These are phyloP conservation scores for Pochonia chlamydosporia DNA, from an alignment of 2,329 filamentous ascomycete genomes.

Conservation along the genomic window DNA sequence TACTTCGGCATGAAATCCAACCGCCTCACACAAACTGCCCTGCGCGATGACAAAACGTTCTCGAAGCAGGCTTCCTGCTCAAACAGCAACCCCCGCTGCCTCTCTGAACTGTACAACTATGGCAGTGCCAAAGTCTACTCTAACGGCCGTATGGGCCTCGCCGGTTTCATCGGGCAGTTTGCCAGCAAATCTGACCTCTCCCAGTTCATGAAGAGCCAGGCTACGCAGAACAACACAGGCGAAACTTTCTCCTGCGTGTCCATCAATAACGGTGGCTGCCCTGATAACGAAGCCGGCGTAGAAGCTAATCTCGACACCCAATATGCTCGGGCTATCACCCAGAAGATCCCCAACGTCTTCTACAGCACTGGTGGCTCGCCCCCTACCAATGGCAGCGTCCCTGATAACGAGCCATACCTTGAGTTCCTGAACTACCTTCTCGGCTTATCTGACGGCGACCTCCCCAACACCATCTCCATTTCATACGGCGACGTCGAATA, in stretches of 20 bases:
- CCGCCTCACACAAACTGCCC: neutral
- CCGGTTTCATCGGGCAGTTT: slow-evolving; percentile 4
- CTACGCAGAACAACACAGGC: slow-evolving; percentile 5
- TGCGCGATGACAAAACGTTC: neutral
- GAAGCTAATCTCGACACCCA: slow-evolving; percentile 8
- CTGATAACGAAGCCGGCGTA: neutral
- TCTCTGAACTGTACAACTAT: slow-evolving; percentile 6
- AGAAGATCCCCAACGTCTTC: slow-evolving; percentile 4
- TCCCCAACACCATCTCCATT: slow-evolving; percentile 39
- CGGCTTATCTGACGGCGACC: slow-evolving; percentile 46
- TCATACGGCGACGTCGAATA: slow-evolving; percentile 65
- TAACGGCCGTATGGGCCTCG: slow-evolving; percentile 6
- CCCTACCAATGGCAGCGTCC: neutral
- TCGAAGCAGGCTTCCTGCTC: neutral
- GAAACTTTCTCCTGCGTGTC: slow-evolving; percentile 6
- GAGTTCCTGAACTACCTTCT: slow-evolving; percentile 58
- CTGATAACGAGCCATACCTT: slow-evolving; percentile 59
- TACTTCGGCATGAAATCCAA: slow-evolving; percentile 5
- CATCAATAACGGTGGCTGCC: slow-evolving; percentile 4
- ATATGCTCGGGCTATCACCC: slow-evolving; percentile 2
- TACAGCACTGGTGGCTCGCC: slow-evolving; percentile 7
- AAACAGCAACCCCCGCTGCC: neutral
- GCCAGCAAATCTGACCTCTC: slow-evolving; percentile 3
- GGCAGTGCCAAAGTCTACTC: slow-evolving; percentile 2
- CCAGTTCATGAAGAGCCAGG: neutral